phyloP scores from a whole-genome alignment of 2,329 filamentous ascomycete genomes.

The Alternaria atra region DNA sequence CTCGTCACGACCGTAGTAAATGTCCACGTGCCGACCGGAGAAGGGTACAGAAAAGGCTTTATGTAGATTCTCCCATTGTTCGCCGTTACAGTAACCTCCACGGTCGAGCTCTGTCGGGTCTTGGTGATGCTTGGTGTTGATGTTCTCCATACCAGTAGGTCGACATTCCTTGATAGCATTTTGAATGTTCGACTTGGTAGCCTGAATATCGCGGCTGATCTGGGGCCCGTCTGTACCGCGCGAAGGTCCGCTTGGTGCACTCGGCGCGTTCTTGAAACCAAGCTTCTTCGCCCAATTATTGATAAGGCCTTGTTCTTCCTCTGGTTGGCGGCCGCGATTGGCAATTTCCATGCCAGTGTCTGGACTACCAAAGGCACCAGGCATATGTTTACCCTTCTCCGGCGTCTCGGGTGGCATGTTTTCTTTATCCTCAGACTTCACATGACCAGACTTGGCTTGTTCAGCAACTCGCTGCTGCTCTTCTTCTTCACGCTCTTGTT shows the following conservation, averaged over 20 bases:
- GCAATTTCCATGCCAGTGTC: slow-evolving; percentile 42
- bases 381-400: slow-evolving; percentile 45
- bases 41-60: slow-evolving; percentile 49
- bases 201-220: slow-evolving; percentile 46
- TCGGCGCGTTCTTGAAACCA: slow-evolving; percentile 43
- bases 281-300: slow-evolving; percentile 51
- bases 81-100: slow-evolving; percentile 50
- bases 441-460: slow-evolving; percentile 36
- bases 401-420: slow-evolving; percentile 36
- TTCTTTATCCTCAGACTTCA: slow-evolving; percentile 22
- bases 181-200: slow-evolving; percentile 48
- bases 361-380: slow-evolving; percentile 49
- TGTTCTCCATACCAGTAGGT: slow-evolving; percentile 43
- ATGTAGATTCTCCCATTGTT: slow-evolving; percentile 49
- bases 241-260: slow-evolving; percentile 20
- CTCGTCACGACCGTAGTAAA: slow-evolving; percentile 48
- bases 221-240: slow-evolving; percentile 43
- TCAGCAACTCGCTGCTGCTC: slow-evolving; percentile 58
- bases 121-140: slow-evolving; percentile 48
- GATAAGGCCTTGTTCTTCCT: slow-evolving; percentile 40
- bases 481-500: slow-evolving; percentile 73
- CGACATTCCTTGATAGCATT: slow-evolving; percentile 51
- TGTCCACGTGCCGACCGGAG: slow-evolving; percentile 44
- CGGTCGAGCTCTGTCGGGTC: slow-evolving; percentile 50
- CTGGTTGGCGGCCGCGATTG: slow-evolving; percentile 31